Conservation (phyloP, 305 asterid species). For the Andrographis paniculata region DNA sequence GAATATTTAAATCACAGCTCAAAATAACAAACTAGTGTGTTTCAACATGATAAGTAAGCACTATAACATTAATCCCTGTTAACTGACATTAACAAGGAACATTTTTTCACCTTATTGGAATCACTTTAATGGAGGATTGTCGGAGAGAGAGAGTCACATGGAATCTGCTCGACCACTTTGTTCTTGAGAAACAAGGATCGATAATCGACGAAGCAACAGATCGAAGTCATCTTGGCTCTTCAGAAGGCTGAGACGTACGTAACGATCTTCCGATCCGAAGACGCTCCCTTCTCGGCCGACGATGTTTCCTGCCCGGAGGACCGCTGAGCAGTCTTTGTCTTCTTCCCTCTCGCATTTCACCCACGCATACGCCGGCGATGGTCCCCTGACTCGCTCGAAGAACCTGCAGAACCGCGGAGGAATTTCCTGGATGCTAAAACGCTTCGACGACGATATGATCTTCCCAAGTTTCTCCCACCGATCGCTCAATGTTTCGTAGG, state of each 20-base stretch:
- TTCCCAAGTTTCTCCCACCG: conserved; percentile 49
- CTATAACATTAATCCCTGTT: too few species aligned
- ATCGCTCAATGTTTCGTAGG: conserved; percentile 34
- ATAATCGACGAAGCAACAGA: conserved; percentile 18
- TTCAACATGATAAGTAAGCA: too few species aligned
- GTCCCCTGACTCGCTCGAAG: conserved; percentile 37
- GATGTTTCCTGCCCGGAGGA: conserved; percentile 27
- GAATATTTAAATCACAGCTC: too few species aligned
- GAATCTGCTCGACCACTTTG: neutral
- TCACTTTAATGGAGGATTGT: too few species aligned
- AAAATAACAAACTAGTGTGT: too few species aligned
- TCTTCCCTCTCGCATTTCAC: conserved; percentile 39
- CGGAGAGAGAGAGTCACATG: neutral
- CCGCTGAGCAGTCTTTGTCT: conserved; percentile 27
- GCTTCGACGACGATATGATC: conserved; percentile 37
- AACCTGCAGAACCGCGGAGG: conserved; percentile 46
- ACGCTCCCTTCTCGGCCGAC: conserved; percentile 19
- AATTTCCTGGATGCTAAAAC: conserved; percentile 46
- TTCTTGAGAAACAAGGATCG: conserved; percentile 17
- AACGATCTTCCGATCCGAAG: conserved; percentile 16
- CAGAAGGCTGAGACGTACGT: conserved; percentile 31
- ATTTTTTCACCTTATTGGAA: too few species aligned
- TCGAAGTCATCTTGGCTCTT: conserved; percentile 27
- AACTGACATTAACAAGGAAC: too few species aligned
- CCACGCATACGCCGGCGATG: conserved; percentile 75